Conservation (phyloP, 495 filamentous ascomycete species). For the Penicillium daleae region DNA sequence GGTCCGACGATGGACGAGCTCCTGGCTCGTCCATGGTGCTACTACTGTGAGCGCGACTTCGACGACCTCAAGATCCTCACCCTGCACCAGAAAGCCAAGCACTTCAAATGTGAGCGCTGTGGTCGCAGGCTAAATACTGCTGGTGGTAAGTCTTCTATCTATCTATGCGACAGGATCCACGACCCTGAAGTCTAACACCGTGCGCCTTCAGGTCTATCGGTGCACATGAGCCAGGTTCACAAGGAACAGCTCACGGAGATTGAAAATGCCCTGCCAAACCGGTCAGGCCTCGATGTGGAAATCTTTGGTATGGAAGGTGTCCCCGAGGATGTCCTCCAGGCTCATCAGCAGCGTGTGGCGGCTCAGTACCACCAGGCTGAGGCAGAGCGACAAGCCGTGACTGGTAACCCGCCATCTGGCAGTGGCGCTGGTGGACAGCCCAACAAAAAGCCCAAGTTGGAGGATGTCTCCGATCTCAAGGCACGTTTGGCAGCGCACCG, state of each 20-base stretch:
- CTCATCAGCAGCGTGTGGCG: slow-evolving; percentile 84
- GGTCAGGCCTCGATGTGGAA: slow-evolving; percentile 82
- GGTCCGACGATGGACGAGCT: slow-evolving; percentile 87
- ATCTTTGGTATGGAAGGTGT: slow-evolving; percentile 99
- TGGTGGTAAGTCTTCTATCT: slow-evolving; percentile 65
- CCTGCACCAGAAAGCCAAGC: slow-evolving; percentile 96
- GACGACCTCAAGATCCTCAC: slow-evolving; percentile 96
- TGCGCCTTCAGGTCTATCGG: slow-evolving; percentile 70
- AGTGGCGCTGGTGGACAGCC: slow-evolving; percentile 53
- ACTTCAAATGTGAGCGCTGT: slow-evolving; percentile 95
- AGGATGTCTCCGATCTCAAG: slow-evolving; percentile 76
- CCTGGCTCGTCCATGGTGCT: slow-evolving; percentile 90
- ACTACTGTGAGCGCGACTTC: slow-evolving; percentile 98
- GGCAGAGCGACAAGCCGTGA: slow-evolving; percentile 76
- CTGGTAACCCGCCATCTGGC: slow-evolving; percentile 79
- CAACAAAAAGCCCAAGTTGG: slow-evolving; percentile 79
- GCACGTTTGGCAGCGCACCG: slow-evolving; percentile 81
- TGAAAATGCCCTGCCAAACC: slow-evolving; percentile 87
- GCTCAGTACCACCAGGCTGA: slow-evolving; percentile 82
- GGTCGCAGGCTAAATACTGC: slow-evolving; percentile 88
- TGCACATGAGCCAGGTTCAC: slow-evolving; percentile 98
- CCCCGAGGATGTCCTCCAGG: slow-evolving; percentile 77
- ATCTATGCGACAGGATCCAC: background rate
- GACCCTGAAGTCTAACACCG: slow-evolving; percentile 17
- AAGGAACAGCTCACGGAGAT: slow-evolving; percentile 86